Percentiles rank a stretch among this genome's conserved stretches.
These are phyloP conservation scores for Talaromyces sp. DNA, from an alignment of 2,329 filamentous ascomycete genomes.

Conservation along the genomic window DNA sequence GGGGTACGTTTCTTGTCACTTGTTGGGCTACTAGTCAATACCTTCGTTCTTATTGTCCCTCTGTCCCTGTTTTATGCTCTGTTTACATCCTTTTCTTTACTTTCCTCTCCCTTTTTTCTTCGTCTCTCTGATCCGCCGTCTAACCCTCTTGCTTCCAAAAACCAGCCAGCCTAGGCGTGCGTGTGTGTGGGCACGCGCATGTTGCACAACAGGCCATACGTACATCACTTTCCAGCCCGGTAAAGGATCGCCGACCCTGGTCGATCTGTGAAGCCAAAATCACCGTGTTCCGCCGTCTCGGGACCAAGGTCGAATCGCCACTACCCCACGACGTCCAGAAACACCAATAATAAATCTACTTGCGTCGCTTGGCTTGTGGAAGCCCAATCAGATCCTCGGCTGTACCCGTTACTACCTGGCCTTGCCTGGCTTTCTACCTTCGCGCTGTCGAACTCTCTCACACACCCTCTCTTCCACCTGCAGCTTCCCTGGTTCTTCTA, in stretches of 20 bases:
- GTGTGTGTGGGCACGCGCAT: background rate
- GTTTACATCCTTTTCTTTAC: background rate
- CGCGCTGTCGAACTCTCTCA: background rate
- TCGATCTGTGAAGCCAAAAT: background rate
- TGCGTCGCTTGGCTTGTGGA: background rate
- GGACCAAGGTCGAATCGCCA: background rate
- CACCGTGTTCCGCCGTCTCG: slow-evolving; percentile 7
- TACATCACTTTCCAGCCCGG: background rate
- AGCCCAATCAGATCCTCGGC: background rate
- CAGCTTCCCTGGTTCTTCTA: background rate
- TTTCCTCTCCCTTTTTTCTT: background rate
- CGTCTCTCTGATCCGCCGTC: background rate
- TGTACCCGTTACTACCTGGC: background rate
- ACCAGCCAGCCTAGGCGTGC: background rate
- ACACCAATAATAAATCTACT: background rate
- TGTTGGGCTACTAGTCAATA: background rate
- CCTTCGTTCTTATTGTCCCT: background rate
- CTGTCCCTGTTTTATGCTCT: background rate
- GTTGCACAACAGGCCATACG: background rate
- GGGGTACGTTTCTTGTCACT: background rate
- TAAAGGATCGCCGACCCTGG: slow-evolving; percentile 3
- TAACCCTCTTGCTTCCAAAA: background rate
- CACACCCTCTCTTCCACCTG: background rate
- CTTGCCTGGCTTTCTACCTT: background rate
- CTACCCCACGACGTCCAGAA: background rate